Base-by-base conservation (phyloP, 2,329 filamentous ascomycete species). In the Xylariaceae sp. region DNA sequence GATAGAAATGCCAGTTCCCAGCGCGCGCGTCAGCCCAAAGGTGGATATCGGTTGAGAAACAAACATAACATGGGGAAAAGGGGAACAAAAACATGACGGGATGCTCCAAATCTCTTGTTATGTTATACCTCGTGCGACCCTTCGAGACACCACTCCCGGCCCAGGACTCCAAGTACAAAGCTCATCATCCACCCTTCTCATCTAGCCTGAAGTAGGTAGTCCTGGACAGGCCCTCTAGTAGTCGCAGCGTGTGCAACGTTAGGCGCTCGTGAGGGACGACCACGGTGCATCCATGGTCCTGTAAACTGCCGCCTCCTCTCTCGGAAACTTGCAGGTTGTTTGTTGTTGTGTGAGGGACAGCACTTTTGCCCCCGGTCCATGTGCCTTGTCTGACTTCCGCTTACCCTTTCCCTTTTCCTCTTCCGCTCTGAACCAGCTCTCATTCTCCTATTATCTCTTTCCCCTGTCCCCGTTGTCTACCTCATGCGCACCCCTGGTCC, bases 41-140 rank as follows among this genome's bases (percentile, higher is more conserved):
- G 46, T 33, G 51, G 40, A 43, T 36, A 39, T 47, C 31, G 39
- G 38, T 43, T 43, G 36, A 45, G 37, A 41, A 41, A 34, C 36
- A 31, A 41, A 43, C 34, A 43, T 45, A 24, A n/a, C 21, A 24
- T 24, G 21, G 21, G 21, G 21, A 11, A 24, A 11, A 24, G 21
- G 21, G 46, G 36, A 45, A 40, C 40, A 44, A 45, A 44, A 41
- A 50, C 50, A 42, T n/a, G n/a, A 46, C 51, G 50, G 45, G 45
- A 59, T 37, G 47, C 54, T 58, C 55, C 55, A 59, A 56, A 50
- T 56, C 43, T 50, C 48, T 54, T 11, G 6, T 51, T 50, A 52
- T 58, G 55, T 59, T 59, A 59, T 59, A 60, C 50, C 46, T 47
- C 47, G 57, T 60, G 50, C 52, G 35, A 58, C 55, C 36, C 38